Conservation (phyloP, 768 basidiomycete genomes). For the Leccinum subtestaceum region DNA sequence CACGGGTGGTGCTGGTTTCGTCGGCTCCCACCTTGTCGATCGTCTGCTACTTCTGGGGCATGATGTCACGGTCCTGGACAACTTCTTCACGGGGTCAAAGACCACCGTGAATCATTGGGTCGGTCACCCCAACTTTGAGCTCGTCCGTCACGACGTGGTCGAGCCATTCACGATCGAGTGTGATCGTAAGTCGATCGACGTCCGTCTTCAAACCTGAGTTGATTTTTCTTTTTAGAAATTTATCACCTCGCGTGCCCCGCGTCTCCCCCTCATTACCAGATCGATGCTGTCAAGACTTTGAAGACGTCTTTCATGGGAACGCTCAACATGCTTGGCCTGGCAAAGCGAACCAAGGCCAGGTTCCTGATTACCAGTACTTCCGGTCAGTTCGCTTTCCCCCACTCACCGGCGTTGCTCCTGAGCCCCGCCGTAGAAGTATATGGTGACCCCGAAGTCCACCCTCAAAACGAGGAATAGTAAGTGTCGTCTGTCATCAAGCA, state of each 20-base stretch:
- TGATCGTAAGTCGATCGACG: slow-evolving; percentile 62
- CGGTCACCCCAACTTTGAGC: slow-evolving; percentile 98
- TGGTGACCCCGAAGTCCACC: slow-evolving; percentile 97
- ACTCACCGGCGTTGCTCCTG: neutral
- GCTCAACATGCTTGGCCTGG: slow-evolving; percentile 96
- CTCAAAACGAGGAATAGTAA: slow-evolving; percentile 93
- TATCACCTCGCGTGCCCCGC: slow-evolving; percentile 99
- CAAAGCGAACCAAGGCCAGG: slow-evolving; percentile 95
- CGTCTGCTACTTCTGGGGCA: slow-evolving; percentile 97
- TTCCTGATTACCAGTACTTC: slow-evolving; percentile 97
- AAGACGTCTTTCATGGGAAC: slow-evolving; percentile 99
- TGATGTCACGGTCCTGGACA: slow-evolving; percentile 95
- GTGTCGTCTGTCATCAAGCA: slow-evolving; percentile 25
- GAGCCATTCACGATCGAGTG: slow-evolving; percentile 99
- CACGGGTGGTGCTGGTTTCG: slow-evolving; percentile 98
- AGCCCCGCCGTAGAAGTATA: slow-evolving; percentile 72
- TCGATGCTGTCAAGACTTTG: slow-evolving; percentile 96
- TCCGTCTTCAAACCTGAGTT: neutral
- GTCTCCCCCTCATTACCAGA: slow-evolving; percentile 96
- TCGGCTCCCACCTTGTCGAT: slow-evolving; percentile 97
- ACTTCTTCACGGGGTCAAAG: slow-evolving; percentile 98
- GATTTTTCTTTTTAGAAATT: slow-evolving; percentile 58
- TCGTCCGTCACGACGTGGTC: slow-evolving; percentile 96
- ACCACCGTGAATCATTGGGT: slow-evolving; percentile 96
- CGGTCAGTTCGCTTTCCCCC: slow-evolving; percentile 45